Evolutionary conservation across 768 basidiomycete genomes (phyloP).

Genomic region (Thelephora ganbajun): DNA sequence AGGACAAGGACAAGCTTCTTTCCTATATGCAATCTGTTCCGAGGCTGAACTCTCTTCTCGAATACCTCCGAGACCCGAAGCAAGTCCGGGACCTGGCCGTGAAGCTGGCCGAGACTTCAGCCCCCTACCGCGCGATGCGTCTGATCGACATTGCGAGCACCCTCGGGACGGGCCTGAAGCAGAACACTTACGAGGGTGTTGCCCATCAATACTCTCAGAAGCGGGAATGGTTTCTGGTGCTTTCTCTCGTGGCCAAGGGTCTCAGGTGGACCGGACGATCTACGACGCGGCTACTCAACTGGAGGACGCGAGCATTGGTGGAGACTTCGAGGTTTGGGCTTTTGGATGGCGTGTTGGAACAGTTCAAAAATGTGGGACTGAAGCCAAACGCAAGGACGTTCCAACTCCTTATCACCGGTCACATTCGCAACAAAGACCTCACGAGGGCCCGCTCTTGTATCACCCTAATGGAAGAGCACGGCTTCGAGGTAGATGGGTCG

Average conservation of each 20-base stretch:
- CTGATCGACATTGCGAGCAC: conserved; percentile 33
- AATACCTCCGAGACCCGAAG: not conserved
- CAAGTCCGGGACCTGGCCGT: not conserved
- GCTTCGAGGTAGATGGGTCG: conserved; percentile 35
- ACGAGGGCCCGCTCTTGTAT: conserved; percentile 37
- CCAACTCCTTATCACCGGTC: conserved; percentile 52
- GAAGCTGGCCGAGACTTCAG: conserved; percentile 2
- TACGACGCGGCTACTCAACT: conserved; percentile 50
- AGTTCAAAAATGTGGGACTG: conserved; percentile 33
- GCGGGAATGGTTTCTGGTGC: conserved; percentile 36
- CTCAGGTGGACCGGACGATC: conserved; percentile 32
- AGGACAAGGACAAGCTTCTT: not conserved
- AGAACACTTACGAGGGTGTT: conserved; percentile 44
- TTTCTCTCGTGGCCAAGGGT: conserved; percentile 33
- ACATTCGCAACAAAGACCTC: conserved; percentile 57
- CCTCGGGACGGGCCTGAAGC: conserved; percentile 35
- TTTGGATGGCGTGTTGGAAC: conserved; percentile 31
- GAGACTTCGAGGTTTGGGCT: conserved; percentile 35
- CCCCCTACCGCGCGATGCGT: conserved; percentile 27
- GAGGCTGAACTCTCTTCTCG: not conserved
- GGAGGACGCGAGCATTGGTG: conserved; percentile 48
- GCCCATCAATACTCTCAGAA: conserved; percentile 32
- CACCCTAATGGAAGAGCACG: conserved; percentile 41
- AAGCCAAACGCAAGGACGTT: conserved; percentile 48
- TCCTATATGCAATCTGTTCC: not conserved